phyloP scores from a whole-genome alignment of 495 filamentous ascomycete species.

The Aspergillus bertholletiae region DNA sequence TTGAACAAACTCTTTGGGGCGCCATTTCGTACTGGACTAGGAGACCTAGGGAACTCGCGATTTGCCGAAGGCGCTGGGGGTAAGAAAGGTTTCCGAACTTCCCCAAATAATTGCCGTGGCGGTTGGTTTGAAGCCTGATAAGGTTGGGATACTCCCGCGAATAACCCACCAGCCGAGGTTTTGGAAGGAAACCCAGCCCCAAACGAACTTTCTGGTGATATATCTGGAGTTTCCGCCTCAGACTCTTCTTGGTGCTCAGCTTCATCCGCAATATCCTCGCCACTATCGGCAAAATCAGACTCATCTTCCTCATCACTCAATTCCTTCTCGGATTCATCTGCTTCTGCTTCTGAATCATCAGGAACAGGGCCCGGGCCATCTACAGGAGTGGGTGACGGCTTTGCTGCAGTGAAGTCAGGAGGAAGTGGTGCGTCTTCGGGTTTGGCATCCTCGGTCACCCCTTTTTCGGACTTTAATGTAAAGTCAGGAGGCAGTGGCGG shows the following conservation, averaged over 20 bases:
- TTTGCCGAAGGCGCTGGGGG: conserved; percentile 47
- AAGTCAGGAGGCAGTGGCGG: conserved; percentile 41
- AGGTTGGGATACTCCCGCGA: conserved; percentile 32
- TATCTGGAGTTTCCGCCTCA: conserved; percentile 54
- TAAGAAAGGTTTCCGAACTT: conserved; percentile 55
- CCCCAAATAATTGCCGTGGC: conserved; percentile 59
- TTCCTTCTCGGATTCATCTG: conserved; percentile 23
- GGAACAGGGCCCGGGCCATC: conserved; percentile 25
- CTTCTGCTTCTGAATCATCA: conserved; percentile 27
- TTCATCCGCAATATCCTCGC: conserved; percentile 28
- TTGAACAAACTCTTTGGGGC: conserved; percentile 44
- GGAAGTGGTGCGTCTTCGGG: conserved; percentile 35
- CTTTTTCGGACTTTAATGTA: conserved; percentile 5
- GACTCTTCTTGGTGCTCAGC: conserved; percentile 40
- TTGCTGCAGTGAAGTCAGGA: conserved; percentile 30
- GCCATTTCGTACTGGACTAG: conserved; percentile 66
- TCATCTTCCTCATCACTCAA: conserved; percentile 16
- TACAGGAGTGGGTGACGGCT: conserved; percentile 6
- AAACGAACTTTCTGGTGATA: conserved; percentile 67
- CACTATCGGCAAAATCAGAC: conserved; percentile 25
- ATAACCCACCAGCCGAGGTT: conserved; percentile 38
- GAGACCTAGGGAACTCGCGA: conserved; percentile 66
- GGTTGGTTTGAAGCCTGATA: conserved; percentile 15
- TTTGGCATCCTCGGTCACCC: not conserved
- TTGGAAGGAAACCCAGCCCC: conserved; percentile 37